Evolutionary conservation across 2,329 filamentous ascomycete species (phyloP).

Genomic region (Thelonectria blattea): DNA sequence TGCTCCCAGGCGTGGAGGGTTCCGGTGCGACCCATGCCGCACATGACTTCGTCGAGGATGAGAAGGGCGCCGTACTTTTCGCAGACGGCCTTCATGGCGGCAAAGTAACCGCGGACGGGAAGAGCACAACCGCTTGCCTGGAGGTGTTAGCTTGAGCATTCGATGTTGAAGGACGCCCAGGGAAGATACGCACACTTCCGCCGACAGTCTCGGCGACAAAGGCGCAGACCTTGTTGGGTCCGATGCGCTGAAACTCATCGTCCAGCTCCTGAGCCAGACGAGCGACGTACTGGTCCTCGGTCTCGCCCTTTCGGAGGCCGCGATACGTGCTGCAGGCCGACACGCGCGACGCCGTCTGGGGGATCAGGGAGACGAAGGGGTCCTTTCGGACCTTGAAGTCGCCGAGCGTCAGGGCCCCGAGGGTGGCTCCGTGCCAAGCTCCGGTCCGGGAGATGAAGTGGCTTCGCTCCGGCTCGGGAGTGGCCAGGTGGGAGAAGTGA

Average conservation of each 20-base stretch:
- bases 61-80: slow-evolving; percentile 61
- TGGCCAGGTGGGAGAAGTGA: slow-evolving; percentile 26
- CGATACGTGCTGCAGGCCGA: slow-evolving; percentile 30
- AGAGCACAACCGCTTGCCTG: slow-evolving; percentile 32
- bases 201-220: slow-evolving; percentile 58
- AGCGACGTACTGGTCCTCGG: slow-evolving; percentile 47
- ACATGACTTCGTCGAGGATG: slow-evolving; percentile 71
- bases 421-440: slow-evolving; percentile 17
- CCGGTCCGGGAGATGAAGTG: neutral
- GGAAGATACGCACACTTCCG: slow-evolving; percentile 25
- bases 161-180: too few relatives aligned
- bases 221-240: slow-evolving; percentile 53
- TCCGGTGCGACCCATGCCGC: slow-evolving; percentile 67
- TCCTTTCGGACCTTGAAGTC: slow-evolving; percentile 33
- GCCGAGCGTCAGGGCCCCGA: slow-evolving; percentile 27
- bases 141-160: neutral
- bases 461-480: slow-evolving; percentile 22
- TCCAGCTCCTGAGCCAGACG: slow-evolving; percentile 54
- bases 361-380: slow-evolving; percentile 26
- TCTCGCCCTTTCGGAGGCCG: slow-evolving; percentile 39
- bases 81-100: slow-evolving; percentile 60
- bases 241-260: slow-evolving; percentile 52
- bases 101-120: slow-evolving; percentile 22
- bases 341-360: slow-evolving; percentile 23
- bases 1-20: slow-evolving; percentile 69